These are phyloP conservation scores for Pulveroboletus frians DNA, from an alignment of 768 basidiomycete genomes.

Conservation along the genomic window DNA sequence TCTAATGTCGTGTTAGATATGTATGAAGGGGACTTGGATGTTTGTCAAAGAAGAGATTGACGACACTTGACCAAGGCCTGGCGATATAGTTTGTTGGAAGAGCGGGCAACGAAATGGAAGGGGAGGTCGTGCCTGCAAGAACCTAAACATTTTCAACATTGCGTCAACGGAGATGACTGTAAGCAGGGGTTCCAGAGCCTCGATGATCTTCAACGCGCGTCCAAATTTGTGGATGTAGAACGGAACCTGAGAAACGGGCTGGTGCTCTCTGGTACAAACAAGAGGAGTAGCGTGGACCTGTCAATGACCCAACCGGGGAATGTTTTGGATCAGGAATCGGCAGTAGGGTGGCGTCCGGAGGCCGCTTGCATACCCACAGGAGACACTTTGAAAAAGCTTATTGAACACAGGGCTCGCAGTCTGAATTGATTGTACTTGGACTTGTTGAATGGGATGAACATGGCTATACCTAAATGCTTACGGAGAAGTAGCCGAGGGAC, in stretches of 20 bases:
- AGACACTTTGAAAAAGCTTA: background rate
- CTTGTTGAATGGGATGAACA: background rate
- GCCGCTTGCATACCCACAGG: background rate
- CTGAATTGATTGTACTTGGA: background rate
- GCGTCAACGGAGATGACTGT: background rate
- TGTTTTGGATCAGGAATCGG: background rate
- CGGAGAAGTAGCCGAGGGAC: background rate
- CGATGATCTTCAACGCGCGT: slow-evolving; percentile 1
- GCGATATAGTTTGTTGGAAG: background rate
- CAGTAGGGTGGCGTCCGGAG: background rate
- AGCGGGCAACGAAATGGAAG: background rate
- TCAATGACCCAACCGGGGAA: background rate
- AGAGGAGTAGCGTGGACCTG: background rate
- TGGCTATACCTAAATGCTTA: background rate
- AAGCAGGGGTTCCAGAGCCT: slow-evolving; percentile 3
- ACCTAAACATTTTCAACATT: slow-evolving; percentile 3
- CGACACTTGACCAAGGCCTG: slow-evolving; percentile 2
- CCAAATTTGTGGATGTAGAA: slow-evolving; percentile 6
- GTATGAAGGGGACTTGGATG: background rate
- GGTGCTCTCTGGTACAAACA: background rate
- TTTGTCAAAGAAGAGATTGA: slow-evolving; percentile 6
- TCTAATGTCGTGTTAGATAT: background rate
- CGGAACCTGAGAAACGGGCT: background rate
- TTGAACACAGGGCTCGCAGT: background rate
- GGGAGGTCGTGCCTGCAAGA: background rate